These are phyloP conservation scores for Gillenia trifoliata DNA, from an alignment of 306 rosid genomes.

Conservation along the genomic window DNA sequence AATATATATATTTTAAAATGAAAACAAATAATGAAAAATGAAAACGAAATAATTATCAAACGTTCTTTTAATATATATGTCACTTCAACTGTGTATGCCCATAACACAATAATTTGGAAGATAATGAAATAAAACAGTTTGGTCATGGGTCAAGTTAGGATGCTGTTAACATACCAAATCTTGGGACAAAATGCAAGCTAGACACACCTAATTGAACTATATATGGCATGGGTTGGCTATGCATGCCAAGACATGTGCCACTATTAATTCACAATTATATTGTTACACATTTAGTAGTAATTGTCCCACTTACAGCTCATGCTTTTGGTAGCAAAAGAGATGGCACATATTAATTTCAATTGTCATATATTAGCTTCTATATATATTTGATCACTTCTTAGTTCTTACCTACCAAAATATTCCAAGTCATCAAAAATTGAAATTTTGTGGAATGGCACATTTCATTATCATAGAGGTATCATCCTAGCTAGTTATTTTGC, in stretches of 20 bases:
- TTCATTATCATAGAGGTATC: background rate
- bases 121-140: no score
- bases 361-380: no score
- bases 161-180: background rate
- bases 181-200: no score
- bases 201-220: background rate
- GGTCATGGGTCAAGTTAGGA: background rate
- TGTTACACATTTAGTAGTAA: background rate
- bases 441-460: background rate
- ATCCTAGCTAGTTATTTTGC: no score
- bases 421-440: background rate
- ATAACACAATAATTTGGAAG: no score
- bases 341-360: background rate
- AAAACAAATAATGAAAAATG: no score
- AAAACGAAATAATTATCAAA: no score
- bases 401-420: background rate
- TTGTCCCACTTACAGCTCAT: constrained; percentile 10
- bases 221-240: background rate
- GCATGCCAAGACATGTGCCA: constrained; percentile 4
- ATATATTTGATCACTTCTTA: background rate
- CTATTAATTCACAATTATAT: background rate
- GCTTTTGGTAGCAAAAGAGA: background rate
- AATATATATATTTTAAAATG: no score
- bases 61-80: no score
- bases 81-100: no score